Conservation (phyloP, 441 rosid species). For the Erysimum cheiri region DNA sequence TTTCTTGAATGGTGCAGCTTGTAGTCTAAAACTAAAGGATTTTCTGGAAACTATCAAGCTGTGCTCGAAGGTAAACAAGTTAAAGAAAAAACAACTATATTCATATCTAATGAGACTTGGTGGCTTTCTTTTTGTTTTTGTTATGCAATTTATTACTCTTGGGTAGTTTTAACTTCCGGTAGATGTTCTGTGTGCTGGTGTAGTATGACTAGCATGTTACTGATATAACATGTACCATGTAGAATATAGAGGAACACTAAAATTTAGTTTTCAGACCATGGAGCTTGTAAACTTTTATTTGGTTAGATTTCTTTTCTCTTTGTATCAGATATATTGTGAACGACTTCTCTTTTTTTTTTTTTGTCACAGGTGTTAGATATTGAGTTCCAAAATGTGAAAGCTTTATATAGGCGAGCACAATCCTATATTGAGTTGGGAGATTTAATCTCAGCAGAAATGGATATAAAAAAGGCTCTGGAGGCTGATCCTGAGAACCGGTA, state of each 20-base stretch:
- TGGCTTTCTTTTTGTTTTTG: not conserved
- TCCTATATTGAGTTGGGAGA: not conserved
- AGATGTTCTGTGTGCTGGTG: not conserved
- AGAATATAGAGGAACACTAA: not conserved
- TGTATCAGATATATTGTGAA: not conserved
- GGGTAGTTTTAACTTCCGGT: not conserved
- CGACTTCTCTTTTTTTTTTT: not conserved
- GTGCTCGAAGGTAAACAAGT: not conserved
- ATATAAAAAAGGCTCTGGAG: not conserved
- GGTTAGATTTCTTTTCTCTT: not conserved
- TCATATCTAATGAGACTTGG: not conserved
- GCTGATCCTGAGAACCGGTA: slow-evolving; percentile 16
- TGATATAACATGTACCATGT: not conserved
- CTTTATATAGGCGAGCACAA: not conserved
- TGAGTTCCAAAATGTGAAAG: slow-evolving; percentile 16
- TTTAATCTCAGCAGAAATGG: not conserved
- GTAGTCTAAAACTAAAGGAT: slow-evolving; percentile 5
- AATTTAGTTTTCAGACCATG: too few species aligned
- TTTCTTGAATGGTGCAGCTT: slow-evolving; percentile 2
- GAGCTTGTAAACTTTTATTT: too few species aligned
- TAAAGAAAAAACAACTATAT: not conserved
- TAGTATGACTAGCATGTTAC: not conserved
- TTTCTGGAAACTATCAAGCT: not conserved
- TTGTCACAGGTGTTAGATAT: not conserved
- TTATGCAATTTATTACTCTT: not conserved